A percentile compares a stretch with the other conserved stretches of the same genome.
Evolutionary conservation across 495 filamentous ascomycete species (phyloP).

Genomic region (Aspergillus asperescens): DNA sequence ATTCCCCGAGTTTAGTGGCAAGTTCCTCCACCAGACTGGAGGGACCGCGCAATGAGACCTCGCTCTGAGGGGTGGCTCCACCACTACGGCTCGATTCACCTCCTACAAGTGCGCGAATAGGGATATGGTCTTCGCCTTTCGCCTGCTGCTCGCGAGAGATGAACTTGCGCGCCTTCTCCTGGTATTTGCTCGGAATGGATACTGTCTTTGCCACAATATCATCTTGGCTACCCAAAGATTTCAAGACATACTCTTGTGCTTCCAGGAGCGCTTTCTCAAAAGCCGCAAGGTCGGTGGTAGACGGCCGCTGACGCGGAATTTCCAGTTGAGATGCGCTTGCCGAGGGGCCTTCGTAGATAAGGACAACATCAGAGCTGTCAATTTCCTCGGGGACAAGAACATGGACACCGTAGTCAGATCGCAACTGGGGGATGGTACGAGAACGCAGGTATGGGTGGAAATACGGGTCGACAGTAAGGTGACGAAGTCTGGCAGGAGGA

Average conservation of each 20-base stretch:
- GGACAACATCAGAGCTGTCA: conserved; percentile 59
- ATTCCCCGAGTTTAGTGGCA: conserved; percentile 60
- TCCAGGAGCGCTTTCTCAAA: conserved; percentile 68
- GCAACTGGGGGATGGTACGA: conserved; percentile 56
- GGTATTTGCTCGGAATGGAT: conserved; percentile 70
- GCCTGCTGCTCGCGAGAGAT: conserved; percentile 69
- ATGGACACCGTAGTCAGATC: conserved; percentile 71
- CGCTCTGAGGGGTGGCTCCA: conserved; percentile 18
- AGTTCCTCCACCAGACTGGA: conserved; percentile 63
- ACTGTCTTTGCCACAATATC: conserved; percentile 60
- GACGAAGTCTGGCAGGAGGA: conserved; percentile 67
- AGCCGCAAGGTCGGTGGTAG: conserved; percentile 51
- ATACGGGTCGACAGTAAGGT: conserved; percentile 74
- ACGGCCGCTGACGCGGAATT: conserved; percentile 59
- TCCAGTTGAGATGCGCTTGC: conserved; percentile 55
- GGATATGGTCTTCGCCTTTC: conserved; percentile 60
- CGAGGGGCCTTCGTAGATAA: conserved; percentile 75
- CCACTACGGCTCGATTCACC: conserved; percentile 39
- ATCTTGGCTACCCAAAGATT: conserved; percentile 64
- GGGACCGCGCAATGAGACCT: conserved; percentile 72
- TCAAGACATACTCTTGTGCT: conserved; percentile 64
- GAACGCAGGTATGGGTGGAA: conserved; percentile 73
- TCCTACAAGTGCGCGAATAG: conserved; percentile 60
- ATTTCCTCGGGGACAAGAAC: conserved; percentile 67
- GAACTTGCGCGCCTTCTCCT: conserved; percentile 73